phyloP scores from a whole-genome alignment of 345 rosid species.

The Salix suchowensis region DNA sequence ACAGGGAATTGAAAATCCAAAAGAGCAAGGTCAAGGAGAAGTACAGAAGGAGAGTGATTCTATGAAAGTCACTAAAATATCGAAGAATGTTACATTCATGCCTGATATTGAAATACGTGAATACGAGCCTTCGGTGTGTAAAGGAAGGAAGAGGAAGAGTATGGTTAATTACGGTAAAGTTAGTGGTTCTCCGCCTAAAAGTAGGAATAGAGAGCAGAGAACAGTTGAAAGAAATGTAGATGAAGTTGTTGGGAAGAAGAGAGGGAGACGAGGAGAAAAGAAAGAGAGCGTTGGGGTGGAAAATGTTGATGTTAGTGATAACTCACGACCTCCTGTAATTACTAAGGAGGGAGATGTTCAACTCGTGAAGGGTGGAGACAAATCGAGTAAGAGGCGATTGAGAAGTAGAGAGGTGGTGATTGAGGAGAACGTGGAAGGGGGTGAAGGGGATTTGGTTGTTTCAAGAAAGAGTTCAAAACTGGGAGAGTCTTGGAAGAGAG shows the following conservation, averaged over 20 bases:
- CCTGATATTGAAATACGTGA: constrained; percentile 41
- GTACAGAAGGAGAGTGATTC: constrained; percentile 1
- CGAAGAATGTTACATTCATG: constrained; percentile 62
- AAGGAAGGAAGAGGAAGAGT: constrained; percentile 10
- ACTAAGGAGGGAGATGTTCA: not conserved
- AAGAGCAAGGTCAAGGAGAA: constrained; percentile 1
- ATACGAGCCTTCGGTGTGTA: constrained; percentile 37
- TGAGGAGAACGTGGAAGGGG: not conserved
- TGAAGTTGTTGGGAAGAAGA: constrained; percentile 20
- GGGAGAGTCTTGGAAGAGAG: not conserved
- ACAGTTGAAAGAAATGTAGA: not conserved
- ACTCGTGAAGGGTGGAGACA: not conserved
- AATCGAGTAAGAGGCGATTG: constrained; percentile 12
- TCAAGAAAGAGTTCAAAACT: not conserved
- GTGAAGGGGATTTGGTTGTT: not conserved
- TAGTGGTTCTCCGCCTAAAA: not conserved
- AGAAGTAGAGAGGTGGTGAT: constrained; percentile 17
- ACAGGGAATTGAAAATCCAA: constrained; percentile 23
- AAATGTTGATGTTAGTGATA: not conserved
- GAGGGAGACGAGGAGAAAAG: constrained; percentile 18
- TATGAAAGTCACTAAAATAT: constrained; percentile 5
- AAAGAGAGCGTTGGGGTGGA: not conserved
- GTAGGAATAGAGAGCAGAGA: not conserved
- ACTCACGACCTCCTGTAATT: not conserved
- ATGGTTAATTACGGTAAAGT: not conserved